Base-by-base conservation (phyloP, 164 flowering plant species). In the Magnolia kwangsiensis region DNA sequence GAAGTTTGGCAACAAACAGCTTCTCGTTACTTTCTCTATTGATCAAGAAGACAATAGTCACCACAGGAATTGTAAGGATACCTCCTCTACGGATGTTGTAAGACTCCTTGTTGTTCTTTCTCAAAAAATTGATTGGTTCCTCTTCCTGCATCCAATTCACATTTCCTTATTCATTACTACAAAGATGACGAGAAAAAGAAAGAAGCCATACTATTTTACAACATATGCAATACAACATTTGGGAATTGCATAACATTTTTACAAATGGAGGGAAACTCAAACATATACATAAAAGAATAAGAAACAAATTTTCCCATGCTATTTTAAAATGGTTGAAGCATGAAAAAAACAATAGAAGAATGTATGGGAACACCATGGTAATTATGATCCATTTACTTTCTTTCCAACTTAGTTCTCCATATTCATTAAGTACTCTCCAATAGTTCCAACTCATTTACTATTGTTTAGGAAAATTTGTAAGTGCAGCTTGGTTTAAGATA, bases 371-470 rank as follows among this genome's bases (percentile, higher is more conserved):
- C 31, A 21, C 68, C 29, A 9, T 31, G 66, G 61, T 55, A 55
- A 16, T 55, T 10, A 10, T 55, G 2, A 19, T n/a, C 63, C 59
- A 13, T 37, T 80, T 81, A 94, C 98, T 91, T 92, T 92, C 79
- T 86, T 89, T 6, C 96, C 98, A 19, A 90, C 92, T 87, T 92
- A 95, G 80, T 89, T 94, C 72, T 90, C 98, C 91, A 89, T 86
- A 81, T 87, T 93, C 14, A 83, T 79, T 37, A 92, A 75, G 80
- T 90, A 90, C 50, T 92, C 94, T 82, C 82, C 89, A 58, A 91
- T 84, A 18, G 89, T 90, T 77, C 92, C 91, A 75, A 82, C 87
- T 64, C 93, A 94, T 24, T 88, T 90, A 31, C 78, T 88, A 76
- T 89, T 90, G 69, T 92, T 92, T 76, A 93, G 79, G 75, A 94